A percentile compares a stretch with the other conserved stretches of the same genome.
Evolutionary conservation across 306 rosid species (phyloP).

Genomic region (Trichosanthes truncata): DNA sequence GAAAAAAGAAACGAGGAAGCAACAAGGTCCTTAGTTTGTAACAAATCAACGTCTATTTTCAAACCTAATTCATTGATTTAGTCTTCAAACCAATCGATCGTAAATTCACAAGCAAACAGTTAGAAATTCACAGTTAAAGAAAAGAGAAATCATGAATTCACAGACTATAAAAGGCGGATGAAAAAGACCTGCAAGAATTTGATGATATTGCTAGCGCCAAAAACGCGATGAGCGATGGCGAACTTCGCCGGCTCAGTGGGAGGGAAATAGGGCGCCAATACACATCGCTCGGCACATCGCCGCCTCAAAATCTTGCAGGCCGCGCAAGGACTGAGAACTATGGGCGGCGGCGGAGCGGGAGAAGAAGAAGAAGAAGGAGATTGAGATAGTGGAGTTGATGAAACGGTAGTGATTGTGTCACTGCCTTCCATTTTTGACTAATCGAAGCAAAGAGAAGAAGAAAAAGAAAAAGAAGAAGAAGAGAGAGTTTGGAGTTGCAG

Average conservation of each 20-base stretch:
- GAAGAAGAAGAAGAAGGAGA: slow-evolving; percentile 18
- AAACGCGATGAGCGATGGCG: slow-evolving; percentile 81
- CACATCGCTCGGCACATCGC: slow-evolving; percentile 79
- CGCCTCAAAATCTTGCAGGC: slow-evolving; percentile 82
- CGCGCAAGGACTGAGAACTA: slow-evolving; percentile 75
- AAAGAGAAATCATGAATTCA: background rate
- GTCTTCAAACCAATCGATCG: background rate
- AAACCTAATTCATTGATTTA: background rate
- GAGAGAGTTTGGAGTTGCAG: background rate
- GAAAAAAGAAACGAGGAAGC: background rate
- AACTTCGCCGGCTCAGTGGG: slow-evolving; percentile 88
- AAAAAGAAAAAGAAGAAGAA: background rate
- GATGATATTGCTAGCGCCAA: slow-evolving; percentile 94
- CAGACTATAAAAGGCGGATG: background rate
- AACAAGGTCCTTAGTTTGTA: background rate
- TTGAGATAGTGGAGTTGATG: background rate
- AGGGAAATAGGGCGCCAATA: slow-evolving; percentile 89
- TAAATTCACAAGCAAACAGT: background rate
- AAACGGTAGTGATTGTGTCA: background rate
- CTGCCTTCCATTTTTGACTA: background rate
- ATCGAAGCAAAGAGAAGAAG: background rate
- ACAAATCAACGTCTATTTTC: background rate
- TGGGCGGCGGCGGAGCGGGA: slow-evolving; percentile 19
- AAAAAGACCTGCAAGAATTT: slow-evolving; percentile 73
- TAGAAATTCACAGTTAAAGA: background rate